phyloP scores from a whole-genome alignment of 1,284 basidiomycete species.

The Ustilago tritici region DNA sequence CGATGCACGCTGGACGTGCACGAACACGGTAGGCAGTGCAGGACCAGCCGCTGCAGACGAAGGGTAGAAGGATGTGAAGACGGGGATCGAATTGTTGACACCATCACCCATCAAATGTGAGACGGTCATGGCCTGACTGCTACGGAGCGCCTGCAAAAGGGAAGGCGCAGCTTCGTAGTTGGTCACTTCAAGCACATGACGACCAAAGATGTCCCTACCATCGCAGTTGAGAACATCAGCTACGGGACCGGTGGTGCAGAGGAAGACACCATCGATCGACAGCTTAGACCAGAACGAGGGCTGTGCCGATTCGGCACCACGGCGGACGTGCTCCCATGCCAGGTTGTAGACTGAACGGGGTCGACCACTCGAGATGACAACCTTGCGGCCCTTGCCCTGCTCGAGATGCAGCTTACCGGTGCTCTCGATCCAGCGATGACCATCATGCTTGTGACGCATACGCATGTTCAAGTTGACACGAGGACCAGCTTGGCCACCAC shows the following conservation, averaged over 20 bases:
- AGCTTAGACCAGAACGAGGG: conserved; percentile 64
- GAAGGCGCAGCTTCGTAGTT: conserved; percentile 57
- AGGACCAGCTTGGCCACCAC: conserved; percentile 65
- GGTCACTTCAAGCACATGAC: conserved; percentile 53
- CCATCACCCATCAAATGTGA: conserved; percentile 58
- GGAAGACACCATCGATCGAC: conserved; percentile 59
- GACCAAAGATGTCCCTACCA: conserved; percentile 49
- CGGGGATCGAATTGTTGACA: conserved; percentile 34
- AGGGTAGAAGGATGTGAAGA: conserved; percentile 62
- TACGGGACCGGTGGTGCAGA: conserved; percentile 51
- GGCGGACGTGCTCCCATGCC: conserved; percentile 58
- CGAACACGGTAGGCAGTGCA: conserved; percentile 56
- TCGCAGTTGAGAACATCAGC: conserved; percentile 54
- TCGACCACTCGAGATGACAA: conserved; percentile 63
- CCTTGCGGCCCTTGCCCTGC: conserved; percentile 67
- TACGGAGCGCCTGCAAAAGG: conserved; percentile 54
- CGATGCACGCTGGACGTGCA: conserved; percentile 51
- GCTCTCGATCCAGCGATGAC: conserved; percentile 64
- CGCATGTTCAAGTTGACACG: conserved; percentile 63
- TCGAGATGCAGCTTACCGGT: conserved; percentile 65
- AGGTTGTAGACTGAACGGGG: conserved; percentile 61
- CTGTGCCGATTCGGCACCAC: conserved; percentile 37
- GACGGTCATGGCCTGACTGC: conserved; percentile 51
- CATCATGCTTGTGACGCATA: conserved; percentile 62
- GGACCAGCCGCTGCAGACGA: conserved; percentile 51